phyloP scores from a whole-genome alignment of 805 yeast genomes.

The Monosporozyma solicola region DNA sequence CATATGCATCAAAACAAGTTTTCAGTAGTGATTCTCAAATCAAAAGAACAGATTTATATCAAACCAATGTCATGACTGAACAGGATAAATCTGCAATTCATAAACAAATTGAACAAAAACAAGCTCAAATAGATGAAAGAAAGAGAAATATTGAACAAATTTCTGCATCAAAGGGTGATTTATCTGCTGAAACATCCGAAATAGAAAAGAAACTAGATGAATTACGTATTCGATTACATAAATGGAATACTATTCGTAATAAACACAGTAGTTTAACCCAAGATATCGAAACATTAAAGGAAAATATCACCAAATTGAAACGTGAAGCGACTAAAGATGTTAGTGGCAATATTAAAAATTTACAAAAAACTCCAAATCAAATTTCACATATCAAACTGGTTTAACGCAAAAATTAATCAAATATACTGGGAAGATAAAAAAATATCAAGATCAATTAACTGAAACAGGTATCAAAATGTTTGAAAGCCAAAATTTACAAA shows the following conservation, averaged over 20 bases:
- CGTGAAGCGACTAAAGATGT: slow-evolving; percentile 36
- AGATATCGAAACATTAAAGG: slow-evolving; percentile 24
- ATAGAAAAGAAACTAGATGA: slow-evolving; percentile 11
- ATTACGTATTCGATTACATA: slow-evolving; percentile 7
- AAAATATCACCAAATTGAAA: slow-evolving; percentile 29
- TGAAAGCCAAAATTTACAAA: slow-evolving; percentile 35
- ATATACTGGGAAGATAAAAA: slow-evolving; percentile 20
- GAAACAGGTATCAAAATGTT: slow-evolving; percentile 24
- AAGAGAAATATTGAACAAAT: slow-evolving; percentile 8
- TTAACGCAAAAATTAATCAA: slow-evolving; percentile 16
- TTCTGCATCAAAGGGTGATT: slow-evolving; percentile 8
- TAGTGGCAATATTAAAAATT: slow-evolving; percentile 30
- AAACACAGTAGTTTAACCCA: slow-evolving; percentile 17
- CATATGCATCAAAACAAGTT: slow-evolving; percentile 52
- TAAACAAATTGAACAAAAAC: slow-evolving; percentile 9
- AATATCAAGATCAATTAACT: slow-evolving; percentile 19
- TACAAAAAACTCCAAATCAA: no score
- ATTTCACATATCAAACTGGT: no score
- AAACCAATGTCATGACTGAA: slow-evolving; percentile 18
- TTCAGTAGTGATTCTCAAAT: slow-evolving; percentile 27
- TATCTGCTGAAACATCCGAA: slow-evolving; percentile 6
- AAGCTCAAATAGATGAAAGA: slow-evolving; percentile 7
- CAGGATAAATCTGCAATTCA: slow-evolving; percentile 16
- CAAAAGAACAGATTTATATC: slow-evolving; percentile 16
- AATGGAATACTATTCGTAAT: slow-evolving; percentile 15